Conservation (phyloP, 257 asterid genomes). For the Solanum tarapatanum region DNA sequence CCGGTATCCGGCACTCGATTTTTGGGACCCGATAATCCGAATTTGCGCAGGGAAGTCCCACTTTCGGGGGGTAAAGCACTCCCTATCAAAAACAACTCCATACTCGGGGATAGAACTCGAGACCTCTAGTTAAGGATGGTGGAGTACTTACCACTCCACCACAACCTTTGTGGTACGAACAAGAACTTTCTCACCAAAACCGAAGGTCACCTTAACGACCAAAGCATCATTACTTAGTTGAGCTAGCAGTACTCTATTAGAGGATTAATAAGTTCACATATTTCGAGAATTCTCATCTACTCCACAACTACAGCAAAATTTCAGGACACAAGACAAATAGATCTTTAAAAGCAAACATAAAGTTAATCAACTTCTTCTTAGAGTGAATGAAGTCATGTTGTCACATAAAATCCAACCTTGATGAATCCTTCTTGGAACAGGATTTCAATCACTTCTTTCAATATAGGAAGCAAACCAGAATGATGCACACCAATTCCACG, state of each 20-base stretch:
- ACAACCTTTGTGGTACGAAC: neutral
- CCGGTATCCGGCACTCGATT: neutral
- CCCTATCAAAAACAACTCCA: neutral
- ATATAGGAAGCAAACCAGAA: conserved; percentile 96
- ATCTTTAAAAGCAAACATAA: neutral
- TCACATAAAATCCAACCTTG: conserved; percentile 45
- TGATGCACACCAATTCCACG: conserved; percentile 98
- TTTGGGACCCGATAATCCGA: neutral
- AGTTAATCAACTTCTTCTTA: neutral
- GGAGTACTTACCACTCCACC: neutral
- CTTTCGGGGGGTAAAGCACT: neutral
- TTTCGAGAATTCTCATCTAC: neutral
- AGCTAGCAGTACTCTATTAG: neutral
- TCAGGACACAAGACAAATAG: neutral
- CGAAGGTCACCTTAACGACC: neutral
- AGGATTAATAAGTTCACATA: neutral
- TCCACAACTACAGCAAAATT: neutral
- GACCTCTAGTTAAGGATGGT: neutral
- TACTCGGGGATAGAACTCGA: neutral
- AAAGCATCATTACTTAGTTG: neutral
- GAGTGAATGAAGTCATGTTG: neutral
- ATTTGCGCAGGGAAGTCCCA: neutral
- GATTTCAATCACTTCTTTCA: conserved; percentile 95
- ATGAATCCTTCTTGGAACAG: conserved; percentile 94
- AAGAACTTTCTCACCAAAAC: neutral